A percentile compares a stretch with the other conserved stretches of the same genome.
phyloP scores from a whole-genome alignment of 139 green algal species.

The Astrephomene gubernaculifera region DNA sequence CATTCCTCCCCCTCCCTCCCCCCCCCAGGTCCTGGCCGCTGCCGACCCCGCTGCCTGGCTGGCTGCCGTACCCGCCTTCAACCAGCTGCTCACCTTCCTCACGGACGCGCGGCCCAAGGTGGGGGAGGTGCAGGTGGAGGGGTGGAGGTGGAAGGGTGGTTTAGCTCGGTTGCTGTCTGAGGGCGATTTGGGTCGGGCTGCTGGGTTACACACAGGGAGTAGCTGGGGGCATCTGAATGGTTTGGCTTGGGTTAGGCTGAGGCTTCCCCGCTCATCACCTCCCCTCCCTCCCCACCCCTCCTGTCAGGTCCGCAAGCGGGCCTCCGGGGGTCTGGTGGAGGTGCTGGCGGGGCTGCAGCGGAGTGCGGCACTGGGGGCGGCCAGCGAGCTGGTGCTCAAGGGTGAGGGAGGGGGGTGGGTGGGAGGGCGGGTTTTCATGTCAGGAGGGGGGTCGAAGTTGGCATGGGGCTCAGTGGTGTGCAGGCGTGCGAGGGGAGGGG shows the following conservation, averaged over 20 bases:
- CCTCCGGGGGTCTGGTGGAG: conserved; percentile 63
- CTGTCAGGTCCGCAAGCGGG: conserved; percentile 74
- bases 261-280: no score
- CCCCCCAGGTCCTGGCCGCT: conserved; percentile 65
- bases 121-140: not conserved
- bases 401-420: not conserved
- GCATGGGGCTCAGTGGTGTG: not conserved
- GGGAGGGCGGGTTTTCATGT: not conserved
- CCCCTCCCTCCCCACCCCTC: not conserved
- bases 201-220: no score
- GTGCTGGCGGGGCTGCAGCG: conserved; percentile 76
- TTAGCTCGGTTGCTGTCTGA: no score
- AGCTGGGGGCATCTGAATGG: no score
- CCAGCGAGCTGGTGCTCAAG: conserved; percentile 24
- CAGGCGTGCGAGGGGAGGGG: not conserved
- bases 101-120: conserved; percentile 82
- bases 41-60: conserved; percentile 62
- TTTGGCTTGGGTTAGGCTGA: no score
- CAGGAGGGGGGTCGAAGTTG: no score
- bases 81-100: conserved; percentile 56
- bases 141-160: no score
- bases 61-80: conserved; percentile 50
- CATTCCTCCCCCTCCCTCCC: not conserved
- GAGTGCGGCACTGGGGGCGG: conserved; percentile 19
- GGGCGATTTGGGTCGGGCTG: no score